Evolutionary conservation across 2,329 filamentous ascomycete species (phyloP).

Genomic region (Neofusicoccum parvum): DNA sequence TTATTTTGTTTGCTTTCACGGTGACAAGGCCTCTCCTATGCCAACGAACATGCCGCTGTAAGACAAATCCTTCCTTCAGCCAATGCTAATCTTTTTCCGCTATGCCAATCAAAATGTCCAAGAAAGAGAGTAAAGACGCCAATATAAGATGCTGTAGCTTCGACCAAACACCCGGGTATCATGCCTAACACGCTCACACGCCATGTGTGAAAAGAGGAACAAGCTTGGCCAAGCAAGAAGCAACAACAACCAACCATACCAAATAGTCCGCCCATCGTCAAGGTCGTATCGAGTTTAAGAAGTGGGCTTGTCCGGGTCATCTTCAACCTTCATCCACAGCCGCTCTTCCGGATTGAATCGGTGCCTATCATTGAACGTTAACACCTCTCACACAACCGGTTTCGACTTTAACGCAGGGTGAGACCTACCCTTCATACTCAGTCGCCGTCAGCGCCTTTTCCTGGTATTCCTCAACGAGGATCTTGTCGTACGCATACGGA

Average conservation of each 20-base stretch:
- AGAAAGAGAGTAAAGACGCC: background rate
- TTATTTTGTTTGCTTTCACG: background rate
- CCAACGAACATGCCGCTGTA: no score
- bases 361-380: conserved; percentile 51
- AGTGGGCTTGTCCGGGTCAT: conserved; percentile 5
- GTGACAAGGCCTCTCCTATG: no score
- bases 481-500: conserved; percentile 68
- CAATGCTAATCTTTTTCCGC: background rate
- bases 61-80: no score
- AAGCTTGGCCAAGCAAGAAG: background rate
- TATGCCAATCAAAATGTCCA: background rate
- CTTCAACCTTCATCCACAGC: conserved; percentile 57
- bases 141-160: background rate
- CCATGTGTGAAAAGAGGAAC: background rate
- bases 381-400: background rate
- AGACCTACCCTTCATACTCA: conserved; percentile 62
- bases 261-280: background rate
- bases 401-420: background rate
- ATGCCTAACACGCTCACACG: conserved; percentile 11
- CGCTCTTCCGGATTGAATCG: conserved; percentile 60
- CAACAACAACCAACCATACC: background rate
- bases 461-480: conserved; percentile 67
- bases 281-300: background rate
- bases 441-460: conserved; percentile 62
- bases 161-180: conserved; percentile 14